A percentile compares a stretch with the other conserved stretches of the same genome.
Evolutionary conservation across 495 filamentous ascomycete species (phyloP).

Genomic region (Aspergillus asperescens): DNA sequence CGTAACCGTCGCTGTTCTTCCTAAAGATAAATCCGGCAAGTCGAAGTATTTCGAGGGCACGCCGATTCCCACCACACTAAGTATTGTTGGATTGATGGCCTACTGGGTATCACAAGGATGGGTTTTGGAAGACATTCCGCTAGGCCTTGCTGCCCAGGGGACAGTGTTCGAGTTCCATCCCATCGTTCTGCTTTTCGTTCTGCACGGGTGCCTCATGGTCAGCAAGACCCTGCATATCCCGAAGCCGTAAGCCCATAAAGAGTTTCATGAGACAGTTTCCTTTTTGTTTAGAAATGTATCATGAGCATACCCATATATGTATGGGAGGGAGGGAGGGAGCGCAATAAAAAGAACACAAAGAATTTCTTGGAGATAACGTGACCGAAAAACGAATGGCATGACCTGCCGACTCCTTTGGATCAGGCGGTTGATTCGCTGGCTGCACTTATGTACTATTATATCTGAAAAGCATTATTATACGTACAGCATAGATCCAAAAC

Average conservation of each 20-base stretch:
- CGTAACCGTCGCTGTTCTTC: conserved; percentile 80
- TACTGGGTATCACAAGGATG: conserved; percentile 81
- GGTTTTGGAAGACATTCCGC: conserved; percentile 68
- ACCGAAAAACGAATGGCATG: conserved; percentile 19
- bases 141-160: conserved; percentile 60
- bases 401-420: conserved; percentile 16
- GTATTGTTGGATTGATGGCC: conserved; percentile 76
- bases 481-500: background rate
- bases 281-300: conserved; percentile 15
- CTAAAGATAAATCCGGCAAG: conserved; percentile 88
- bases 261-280: conserved; percentile 7
- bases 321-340: conserved; percentile 6
- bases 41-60: conserved; percentile 94
- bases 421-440: background rate
- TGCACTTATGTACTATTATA: conserved; percentile 1
- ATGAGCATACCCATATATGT: conserved; percentile 19
- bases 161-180: conserved; percentile 80
- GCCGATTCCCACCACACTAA: conserved; percentile 85
- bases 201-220: conserved; percentile 87
- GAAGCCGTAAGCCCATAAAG: conserved; percentile 61
- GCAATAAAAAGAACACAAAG: conserved; percentile 14
- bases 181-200: conserved; percentile 70
- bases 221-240: conserved; percentile 92
- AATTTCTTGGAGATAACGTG: conserved; percentile 17
- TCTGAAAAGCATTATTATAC: conserved; percentile 4